phyloP scores from a whole-genome alignment of 164 flowering plant genomes.

The Stephania japonica region DNA sequence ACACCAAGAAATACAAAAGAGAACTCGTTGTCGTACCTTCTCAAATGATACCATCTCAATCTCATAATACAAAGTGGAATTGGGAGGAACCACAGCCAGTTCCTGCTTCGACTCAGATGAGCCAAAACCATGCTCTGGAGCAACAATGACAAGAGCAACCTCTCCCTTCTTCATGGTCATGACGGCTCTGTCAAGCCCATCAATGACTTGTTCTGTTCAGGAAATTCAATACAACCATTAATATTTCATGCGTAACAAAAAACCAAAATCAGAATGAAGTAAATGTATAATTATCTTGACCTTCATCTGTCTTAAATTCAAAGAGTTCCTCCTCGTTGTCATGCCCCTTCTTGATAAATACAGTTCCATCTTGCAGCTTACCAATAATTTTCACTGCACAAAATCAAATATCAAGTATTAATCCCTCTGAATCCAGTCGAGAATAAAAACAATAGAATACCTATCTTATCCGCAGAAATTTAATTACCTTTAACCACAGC shows the following conservation, averaged over 20 bases:
- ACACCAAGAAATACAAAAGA: background rate
- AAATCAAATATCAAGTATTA: slow-evolving; percentile 4
- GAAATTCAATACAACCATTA: background rate
- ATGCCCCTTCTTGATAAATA: slow-evolving; percentile 76
- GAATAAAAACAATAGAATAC: too few species aligned
- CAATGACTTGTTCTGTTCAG: slow-evolving; percentile 78
- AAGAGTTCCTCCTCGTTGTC: slow-evolving; percentile 56
- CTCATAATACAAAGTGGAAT: slow-evolving; percentile 70
- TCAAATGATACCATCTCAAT: slow-evolving; percentile 75
- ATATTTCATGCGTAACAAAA: background rate
- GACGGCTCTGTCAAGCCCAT: slow-evolving; percentile 86
- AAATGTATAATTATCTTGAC: slow-evolving; percentile 23
- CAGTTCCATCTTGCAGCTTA: slow-evolving; percentile 72
- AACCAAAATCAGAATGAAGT: background rate
- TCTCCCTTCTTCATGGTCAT: slow-evolving; percentile 92
- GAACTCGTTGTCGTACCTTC: slow-evolving; percentile 35
- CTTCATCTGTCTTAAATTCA: slow-evolving; percentile 90
- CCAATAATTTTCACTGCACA: slow-evolving; percentile 77
- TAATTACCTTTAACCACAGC: slow-evolving; percentile 55
- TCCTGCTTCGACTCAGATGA: slow-evolving; percentile 62
- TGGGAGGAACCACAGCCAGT: slow-evolving; percentile 79
- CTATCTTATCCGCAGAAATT: background rate
- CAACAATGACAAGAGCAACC: slow-evolving; percentile 58
- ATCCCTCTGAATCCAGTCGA: background rate
- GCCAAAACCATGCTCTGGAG: slow-evolving; percentile 87